phyloP scores from a whole-genome alignment of 805 yeast species.

The Kluyveromyces dobzhanskii region DNA sequence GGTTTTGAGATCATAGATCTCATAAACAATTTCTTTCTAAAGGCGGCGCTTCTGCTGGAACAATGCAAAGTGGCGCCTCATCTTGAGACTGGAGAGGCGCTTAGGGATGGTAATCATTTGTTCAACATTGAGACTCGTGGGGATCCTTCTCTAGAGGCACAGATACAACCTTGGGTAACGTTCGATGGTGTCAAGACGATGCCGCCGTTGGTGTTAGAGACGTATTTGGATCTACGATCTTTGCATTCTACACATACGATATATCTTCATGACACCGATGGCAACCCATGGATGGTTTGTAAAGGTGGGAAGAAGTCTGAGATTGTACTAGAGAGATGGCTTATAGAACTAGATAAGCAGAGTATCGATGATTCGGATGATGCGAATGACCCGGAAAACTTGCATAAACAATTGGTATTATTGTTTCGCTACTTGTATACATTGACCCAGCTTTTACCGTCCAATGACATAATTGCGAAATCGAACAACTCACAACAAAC shows the following conservation, averaged over 20 bases:
- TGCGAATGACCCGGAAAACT: constrained; percentile 50
- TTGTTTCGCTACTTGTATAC: constrained; percentile 69
- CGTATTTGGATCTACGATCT: constrained; percentile 59
- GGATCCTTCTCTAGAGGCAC: constrained; percentile 5
- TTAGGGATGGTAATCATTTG: constrained; percentile 12
- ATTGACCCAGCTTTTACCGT: constrained; percentile 59
- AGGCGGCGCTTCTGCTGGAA: constrained; percentile 49
- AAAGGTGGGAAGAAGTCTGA: constrained; percentile 63
- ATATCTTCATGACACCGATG: constrained; percentile 47
- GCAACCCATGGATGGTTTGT: constrained; percentile 47
- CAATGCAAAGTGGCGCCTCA: constrained; percentile 35
- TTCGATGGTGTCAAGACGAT: constrained; percentile 36
- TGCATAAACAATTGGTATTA: constrained; percentile 67
- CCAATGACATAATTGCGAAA: constrained; percentile 47
- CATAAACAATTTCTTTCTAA: constrained; percentile 55
- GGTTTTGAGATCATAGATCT: constrained; percentile 28
- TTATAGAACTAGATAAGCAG: constrained; percentile 59
- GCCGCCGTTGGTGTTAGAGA: constrained; percentile 83
- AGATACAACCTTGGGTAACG: constrained; percentile 57
- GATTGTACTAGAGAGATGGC: constrained; percentile 92
- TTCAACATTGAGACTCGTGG: constrained; percentile 10
- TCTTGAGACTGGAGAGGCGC: constrained; percentile 11
- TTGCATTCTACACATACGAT: constrained; percentile 50
- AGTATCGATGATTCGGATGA: constrained; percentile 9
- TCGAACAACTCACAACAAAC: constrained; percentile 25